Conservation (phyloP, 2,329 filamentous ascomycete genomes). For the Gaeumannomyces sp. region DNA sequence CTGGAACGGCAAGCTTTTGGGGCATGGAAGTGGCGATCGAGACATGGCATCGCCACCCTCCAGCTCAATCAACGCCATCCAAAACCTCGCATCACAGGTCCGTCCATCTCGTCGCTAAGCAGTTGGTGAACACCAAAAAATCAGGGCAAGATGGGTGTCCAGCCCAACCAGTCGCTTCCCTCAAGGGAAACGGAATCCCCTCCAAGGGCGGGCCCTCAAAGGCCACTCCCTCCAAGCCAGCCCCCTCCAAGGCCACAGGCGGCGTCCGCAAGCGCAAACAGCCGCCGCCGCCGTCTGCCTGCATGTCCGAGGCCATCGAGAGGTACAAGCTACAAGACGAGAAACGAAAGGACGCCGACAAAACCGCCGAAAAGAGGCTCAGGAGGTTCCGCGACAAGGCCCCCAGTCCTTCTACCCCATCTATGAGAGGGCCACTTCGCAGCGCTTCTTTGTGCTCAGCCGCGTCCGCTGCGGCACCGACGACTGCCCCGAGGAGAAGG, state of each 20-base stretch:
- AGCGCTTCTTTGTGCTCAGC: slow-evolving; percentile 40
- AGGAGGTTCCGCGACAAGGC: slow-evolving; percentile 16
- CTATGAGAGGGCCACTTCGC: slow-evolving; percentile 33
- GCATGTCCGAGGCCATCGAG: background rate
- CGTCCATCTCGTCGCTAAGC: too few species aligned
- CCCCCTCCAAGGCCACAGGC: background rate
- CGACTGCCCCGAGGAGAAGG: slow-evolving; percentile 40
- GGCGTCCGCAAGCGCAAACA: background rate
- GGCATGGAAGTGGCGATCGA: too few species aligned
- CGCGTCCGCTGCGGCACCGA: slow-evolving; percentile 29
- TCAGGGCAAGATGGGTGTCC: slow-evolving; percentile 1
- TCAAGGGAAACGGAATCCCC: background rate
- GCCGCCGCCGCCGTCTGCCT: background rate
- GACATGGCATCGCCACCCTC: too few species aligned
- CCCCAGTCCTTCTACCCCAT: slow-evolving; percentile 30
- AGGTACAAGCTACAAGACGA: background rate
- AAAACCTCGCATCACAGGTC: too few species aligned
- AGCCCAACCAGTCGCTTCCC: background rate
- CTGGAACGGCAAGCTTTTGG: too few species aligned
- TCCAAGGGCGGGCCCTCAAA: background rate
- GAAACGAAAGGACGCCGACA: background rate
- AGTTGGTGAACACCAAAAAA: too few species aligned
- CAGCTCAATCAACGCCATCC: too few species aligned
- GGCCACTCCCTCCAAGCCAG: background rate
- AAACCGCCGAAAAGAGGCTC: background rate